phyloP scores from a whole-genome alignment of 1,284 basidiomycete species.

The Mycosarcoma maydis region DNA sequence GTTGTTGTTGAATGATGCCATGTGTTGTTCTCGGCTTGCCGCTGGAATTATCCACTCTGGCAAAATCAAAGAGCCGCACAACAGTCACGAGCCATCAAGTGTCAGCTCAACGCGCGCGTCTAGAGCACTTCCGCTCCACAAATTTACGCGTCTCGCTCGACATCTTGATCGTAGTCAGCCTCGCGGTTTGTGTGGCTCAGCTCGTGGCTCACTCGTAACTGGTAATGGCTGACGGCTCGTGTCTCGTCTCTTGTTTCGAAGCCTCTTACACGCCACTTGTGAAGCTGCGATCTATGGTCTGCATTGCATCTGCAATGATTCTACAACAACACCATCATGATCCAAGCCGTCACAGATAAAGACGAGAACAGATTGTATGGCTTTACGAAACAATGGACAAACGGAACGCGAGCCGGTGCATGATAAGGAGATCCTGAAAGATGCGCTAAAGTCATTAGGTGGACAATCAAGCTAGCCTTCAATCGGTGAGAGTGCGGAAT shows the following conservation, averaged over 20 bases:
- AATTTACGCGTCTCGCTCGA: no score
- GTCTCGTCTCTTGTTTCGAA: no score
- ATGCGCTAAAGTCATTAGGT: neutral
- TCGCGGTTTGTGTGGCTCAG: no score
- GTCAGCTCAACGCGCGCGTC: slow-evolving; percentile 31
- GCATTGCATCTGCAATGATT: no score
- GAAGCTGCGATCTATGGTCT: no score
- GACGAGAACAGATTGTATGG: slow-evolving; percentile 4
- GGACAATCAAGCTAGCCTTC: no score
- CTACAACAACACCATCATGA: no score
- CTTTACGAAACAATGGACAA: slow-evolving; percentile 18
- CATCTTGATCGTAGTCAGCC: no score
- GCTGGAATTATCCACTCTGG: no score
- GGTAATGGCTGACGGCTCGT: no score
- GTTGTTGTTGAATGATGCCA: slow-evolving; percentile 6
- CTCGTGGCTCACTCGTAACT: no score
- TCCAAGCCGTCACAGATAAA: neutral
- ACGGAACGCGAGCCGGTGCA: slow-evolving; percentile 6
- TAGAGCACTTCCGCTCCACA: neutral
- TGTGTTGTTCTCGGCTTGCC: slow-evolving; percentile 7
- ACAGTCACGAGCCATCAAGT: neutral
- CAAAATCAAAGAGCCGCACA: slow-evolving; percentile 2
- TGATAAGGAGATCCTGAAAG: slow-evolving; percentile 1
- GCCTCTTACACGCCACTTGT: no score
- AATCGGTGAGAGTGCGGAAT: slow-evolving; percentile 64